Evolutionary conservation across 371 early-diverging fungal genomes (phyloP), one percentile per base, ranked within the genome.

Genomic region (Mortierella sp.): DNA sequence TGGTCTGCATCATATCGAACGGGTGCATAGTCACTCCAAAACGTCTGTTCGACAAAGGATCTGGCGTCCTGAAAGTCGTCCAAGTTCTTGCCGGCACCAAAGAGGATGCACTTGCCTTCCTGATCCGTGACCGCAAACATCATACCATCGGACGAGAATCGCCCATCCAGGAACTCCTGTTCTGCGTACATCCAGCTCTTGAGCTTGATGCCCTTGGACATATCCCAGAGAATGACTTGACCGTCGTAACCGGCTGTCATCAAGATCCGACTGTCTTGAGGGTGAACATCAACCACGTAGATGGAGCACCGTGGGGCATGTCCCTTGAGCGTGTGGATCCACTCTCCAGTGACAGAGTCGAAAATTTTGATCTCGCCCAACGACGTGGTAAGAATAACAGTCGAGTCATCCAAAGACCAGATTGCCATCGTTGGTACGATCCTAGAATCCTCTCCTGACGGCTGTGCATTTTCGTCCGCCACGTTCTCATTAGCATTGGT

Each of bases 201-300:
- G 69, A 93, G 61, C 40, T 89, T 74, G 34, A 71, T 69, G 44
- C 92, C 92, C 21, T 81, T 87, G 2, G 54, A 73, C 24, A 94
- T 90, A 76, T 97, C 94, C 98, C 98, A 97, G 3, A 97, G 75
- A 50, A 96, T 92, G 5, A 96, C 91, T 9, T 91, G 89, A n/a
- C 97, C 98, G 75, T 97, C 97, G 82, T 96, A 95, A 0, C 95
- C 95, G 3, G 95, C 97, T 13, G 96, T 95, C 48, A 97, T 82
- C 3, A 97, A 80, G 1, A 96, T 89, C 24, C 90, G 88, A 3
- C 91, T 87, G 72, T 95, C 95, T 0, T 79, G 72, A 0, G 98
- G 98, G 77, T 97, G 97, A 3, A 92, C 89, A 48, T 94, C 94
- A 4, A 97, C 88, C 0, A 95, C 95, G 81, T 93, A 97, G 13